These are phyloP conservation scores for Trichocladium antarcticum DNA, from an alignment of 495 filamentous ascomycete species.

Conservation along the genomic window DNA sequence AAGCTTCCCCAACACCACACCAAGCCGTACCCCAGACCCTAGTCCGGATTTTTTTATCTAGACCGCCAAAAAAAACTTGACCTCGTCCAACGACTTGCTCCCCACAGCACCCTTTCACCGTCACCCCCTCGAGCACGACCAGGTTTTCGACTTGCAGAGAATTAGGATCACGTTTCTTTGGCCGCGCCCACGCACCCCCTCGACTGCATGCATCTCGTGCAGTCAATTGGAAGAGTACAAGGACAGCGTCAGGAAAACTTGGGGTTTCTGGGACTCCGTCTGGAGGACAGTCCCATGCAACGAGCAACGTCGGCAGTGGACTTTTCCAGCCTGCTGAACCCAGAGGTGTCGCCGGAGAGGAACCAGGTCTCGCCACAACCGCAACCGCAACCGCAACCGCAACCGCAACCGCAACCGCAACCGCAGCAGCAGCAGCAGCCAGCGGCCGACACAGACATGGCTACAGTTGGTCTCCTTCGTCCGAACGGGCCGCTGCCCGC, in stretches of 20 bases:
- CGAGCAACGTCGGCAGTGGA: conserved; percentile 58
- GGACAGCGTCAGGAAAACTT: background rate
- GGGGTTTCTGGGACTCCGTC: conserved; percentile 8
- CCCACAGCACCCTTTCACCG: background rate
- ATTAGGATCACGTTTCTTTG: too few relatives aligned
- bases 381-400: conserved; percentile 25
- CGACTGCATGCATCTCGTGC: conserved; percentile 21
- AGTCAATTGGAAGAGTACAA: conserved; percentile 13
- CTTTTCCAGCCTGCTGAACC: conserved; percentile 71
- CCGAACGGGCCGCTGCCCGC: conserved; percentile 58
- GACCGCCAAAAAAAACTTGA: background rate
- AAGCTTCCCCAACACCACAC: conserved; percentile 21
- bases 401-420: conserved; percentile 23
- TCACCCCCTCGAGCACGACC: background rate
- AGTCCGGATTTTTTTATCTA: background rate
- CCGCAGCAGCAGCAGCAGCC: conserved; percentile 27
- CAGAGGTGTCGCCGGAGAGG: conserved; percentile 31
- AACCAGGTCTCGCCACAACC: conserved; percentile 20
- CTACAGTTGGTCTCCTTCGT: conserved; percentile 55
- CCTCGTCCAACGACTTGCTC: background rate
- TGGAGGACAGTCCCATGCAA: conserved; percentile 54
- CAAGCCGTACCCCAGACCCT: conserved; percentile 16
- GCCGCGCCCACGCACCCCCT: too few relatives aligned
- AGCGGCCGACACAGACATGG: conserved; percentile 45
- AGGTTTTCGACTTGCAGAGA: too few relatives aligned